Percentiles rank a stretch among this genome's conserved stretches.
Conservation (phyloP, 129 eudicot species). For the Artemisia tridentata region DNA sequence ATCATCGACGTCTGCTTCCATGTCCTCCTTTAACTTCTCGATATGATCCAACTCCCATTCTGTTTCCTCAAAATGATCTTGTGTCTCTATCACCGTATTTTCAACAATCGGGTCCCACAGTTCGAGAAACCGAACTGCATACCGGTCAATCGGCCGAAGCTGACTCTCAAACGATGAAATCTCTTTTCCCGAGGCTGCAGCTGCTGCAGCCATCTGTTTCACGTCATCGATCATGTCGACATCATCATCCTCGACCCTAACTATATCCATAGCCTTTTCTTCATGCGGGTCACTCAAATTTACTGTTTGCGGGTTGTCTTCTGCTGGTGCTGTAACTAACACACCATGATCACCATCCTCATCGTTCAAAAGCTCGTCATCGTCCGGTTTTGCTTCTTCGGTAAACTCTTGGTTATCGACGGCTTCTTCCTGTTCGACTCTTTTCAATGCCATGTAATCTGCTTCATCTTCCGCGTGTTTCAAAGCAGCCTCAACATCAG, state of each 20-base stretch:
- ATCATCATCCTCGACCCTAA: slow-evolving; percentile 76
- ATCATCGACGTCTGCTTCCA: slow-evolving; percentile 97
- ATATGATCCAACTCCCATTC: slow-evolving; percentile 98
- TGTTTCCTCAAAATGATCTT: slow-evolving; percentile 63
- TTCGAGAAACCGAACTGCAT: slow-evolving; percentile 90
- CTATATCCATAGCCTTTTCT: slow-evolving; percentile 43
- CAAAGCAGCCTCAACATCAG: slow-evolving; percentile 93
- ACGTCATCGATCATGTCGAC: slow-evolving; percentile 93
- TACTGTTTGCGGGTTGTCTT: slow-evolving; percentile 28
- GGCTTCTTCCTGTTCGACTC: slow-evolving; percentile 96
- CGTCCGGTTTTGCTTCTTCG: slow-evolving; percentile 74
- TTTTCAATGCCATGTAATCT: slow-evolving; percentile 97
- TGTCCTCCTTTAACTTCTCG: slow-evolving; percentile 95
- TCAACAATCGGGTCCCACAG: slow-evolving; percentile 91
- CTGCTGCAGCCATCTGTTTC: slow-evolving; percentile 91
- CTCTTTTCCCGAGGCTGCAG: slow-evolving; percentile 83
- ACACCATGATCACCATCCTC: slow-evolving; percentile 59
- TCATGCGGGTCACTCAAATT: slow-evolving; percentile 43
- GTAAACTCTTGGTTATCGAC: slow-evolving; percentile 97
- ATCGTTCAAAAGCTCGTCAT: slow-evolving; percentile 80
- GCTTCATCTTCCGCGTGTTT: slow-evolving; percentile 97
- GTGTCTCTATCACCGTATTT: slow-evolving; percentile 50
- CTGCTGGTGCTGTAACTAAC: slow-evolving; percentile 30
- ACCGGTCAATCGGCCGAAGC: slow-evolving; percentile 89
- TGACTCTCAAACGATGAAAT: slow-evolving; percentile 80